Evolutionary conservation across 2,329 filamentous ascomycete species (phyloP).

Genomic region (Plectosphaerella cucumerina): DNA sequence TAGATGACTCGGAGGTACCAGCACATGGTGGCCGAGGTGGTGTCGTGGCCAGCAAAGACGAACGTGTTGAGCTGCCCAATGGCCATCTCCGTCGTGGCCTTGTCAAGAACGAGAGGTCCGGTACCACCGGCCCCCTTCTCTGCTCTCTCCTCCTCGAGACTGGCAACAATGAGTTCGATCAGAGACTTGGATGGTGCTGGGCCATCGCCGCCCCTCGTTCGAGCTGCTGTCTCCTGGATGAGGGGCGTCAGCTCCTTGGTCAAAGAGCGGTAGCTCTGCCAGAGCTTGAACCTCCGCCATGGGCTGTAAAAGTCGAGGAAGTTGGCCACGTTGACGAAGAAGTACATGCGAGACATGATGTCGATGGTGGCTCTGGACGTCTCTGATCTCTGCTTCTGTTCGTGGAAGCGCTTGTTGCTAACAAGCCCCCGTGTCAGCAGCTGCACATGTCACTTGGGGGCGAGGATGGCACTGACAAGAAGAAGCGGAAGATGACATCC

Average conservation of each 20-base stretch:
- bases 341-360: conserved; percentile 24
- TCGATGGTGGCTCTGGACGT: conserved; percentile 22
- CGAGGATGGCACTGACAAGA: conserved; percentile 1
- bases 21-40: conserved; percentile 27
- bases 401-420: conserved; percentile 24
- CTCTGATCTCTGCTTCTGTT: conserved; percentile 17
- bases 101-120: too few relatives aligned
- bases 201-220: too few relatives aligned
- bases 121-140: not conserved
- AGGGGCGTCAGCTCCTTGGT: too few relatives aligned
- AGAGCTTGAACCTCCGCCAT: too few relatives aligned
- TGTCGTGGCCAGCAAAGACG: conserved; percentile 29
- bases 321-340: conserved; percentile 17
- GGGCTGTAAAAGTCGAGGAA: too few relatives aligned
- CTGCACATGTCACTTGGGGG: too few relatives aligned
- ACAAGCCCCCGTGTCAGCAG: conserved; percentile 16
- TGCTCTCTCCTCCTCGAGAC: not conserved
- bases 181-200: too few relatives aligned
- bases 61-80: too few relatives aligned
- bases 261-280: too few relatives aligned
- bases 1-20: conserved; percentile 23
- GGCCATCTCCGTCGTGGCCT: not conserved
- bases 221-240: too few relatives aligned
- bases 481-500: conserved; percentile 27
- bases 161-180: not conserved